Evolutionary conservation across 139 green algal genomes (phyloP).

Genomic region (Chlorella sp.): DNA sequence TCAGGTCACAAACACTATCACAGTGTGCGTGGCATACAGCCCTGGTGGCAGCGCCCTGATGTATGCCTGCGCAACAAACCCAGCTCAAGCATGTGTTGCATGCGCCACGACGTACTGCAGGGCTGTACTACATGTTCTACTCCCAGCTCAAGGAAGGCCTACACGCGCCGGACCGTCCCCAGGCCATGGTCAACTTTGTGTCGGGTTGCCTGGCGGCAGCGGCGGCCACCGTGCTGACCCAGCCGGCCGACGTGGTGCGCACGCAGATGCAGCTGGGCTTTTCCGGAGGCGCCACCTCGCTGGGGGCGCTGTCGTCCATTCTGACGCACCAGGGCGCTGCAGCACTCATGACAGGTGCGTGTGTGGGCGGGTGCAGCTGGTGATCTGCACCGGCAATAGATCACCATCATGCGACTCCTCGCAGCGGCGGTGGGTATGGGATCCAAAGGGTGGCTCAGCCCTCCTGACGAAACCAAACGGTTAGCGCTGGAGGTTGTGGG

Average conservation of each 20-base stretch:
- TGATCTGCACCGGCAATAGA: too few species aligned
- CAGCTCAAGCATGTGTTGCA: background rate
- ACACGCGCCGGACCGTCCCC: conserved; percentile 2
- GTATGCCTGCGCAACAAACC: too few species aligned
- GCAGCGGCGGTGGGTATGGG: too few species aligned
- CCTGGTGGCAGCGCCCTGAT: too few species aligned
- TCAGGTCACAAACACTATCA: too few species aligned
- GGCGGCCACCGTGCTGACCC: conserved; percentile 76
- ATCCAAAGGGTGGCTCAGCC: too few species aligned
- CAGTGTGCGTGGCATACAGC: too few species aligned
- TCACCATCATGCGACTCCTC: too few species aligned
- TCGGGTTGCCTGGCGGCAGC: conserved; percentile 61
- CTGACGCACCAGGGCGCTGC: conserved; percentile 5
- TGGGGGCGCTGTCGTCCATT: conserved; percentile 1
- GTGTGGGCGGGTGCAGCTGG: too few species aligned
- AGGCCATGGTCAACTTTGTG: conserved; percentile 56
- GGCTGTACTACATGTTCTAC: conserved; percentile 95
- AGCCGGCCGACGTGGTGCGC: conserved; percentile 77
- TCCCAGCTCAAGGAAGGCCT: conserved; percentile 25
- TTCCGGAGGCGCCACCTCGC: background rate
- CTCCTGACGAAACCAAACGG: too few species aligned
- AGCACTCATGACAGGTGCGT: conserved; percentile 23
- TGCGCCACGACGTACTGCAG: conserved; percentile 36
- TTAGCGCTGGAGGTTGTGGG: background rate
- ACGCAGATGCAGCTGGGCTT: conserved; percentile 72